Evolutionary conservation across 441 rosid genomes (phyloP).

Genomic region (Manihot esculenta): DNA sequence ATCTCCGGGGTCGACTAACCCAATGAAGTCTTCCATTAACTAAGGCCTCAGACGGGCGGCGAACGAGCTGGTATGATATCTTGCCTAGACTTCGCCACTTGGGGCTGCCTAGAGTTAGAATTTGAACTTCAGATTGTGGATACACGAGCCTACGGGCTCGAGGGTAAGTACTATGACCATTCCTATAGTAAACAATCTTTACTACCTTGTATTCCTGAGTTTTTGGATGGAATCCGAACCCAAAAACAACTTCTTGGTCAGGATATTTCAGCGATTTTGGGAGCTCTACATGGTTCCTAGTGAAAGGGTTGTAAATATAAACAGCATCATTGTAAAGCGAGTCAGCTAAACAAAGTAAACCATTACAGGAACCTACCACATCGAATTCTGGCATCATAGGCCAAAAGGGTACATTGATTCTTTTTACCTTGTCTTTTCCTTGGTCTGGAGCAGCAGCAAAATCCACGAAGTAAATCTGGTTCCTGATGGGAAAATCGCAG

Average conservation of each 20-base stretch:
- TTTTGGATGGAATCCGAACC: conserved; percentile 65
- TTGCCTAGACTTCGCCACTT: conserved; percentile 74
- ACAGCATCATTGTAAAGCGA: conserved; percentile 61
- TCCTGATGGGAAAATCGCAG: conserved; percentile 69
- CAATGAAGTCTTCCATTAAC: conserved; percentile 83
- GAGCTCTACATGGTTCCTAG: conserved; percentile 46
- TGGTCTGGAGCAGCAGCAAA: conserved; percentile 29
- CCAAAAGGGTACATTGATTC: conserved; percentile 48
- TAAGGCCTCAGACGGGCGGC: conserved; percentile 58
- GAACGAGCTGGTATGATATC: conserved; percentile 46
- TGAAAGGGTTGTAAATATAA: conserved; percentile 74
- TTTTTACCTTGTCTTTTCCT: conserved; percentile 39
- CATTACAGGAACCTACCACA: conserved; percentile 72
- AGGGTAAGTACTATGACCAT: conserved; percentile 25
- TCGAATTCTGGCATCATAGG: conserved; percentile 69
- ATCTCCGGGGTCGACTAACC: conserved; percentile 56
- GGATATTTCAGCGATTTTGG: conserved; percentile 56
- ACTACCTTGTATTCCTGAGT: conserved; percentile 64
- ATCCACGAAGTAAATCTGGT: conserved; percentile 65
- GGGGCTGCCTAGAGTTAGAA: conserved; percentile 53
- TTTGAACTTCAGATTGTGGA: conserved; percentile 71
- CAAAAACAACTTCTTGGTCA: conserved; percentile 71
- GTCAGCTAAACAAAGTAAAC: conserved; percentile 69
- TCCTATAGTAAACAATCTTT: conserved; percentile 71
- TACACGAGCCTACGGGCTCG: conserved; percentile 45